Percentiles rank a stretch among this genome's conserved stretches.
Conservation (phyloP, 257 asterid genomes). For the Solanum chaucha region DNA sequence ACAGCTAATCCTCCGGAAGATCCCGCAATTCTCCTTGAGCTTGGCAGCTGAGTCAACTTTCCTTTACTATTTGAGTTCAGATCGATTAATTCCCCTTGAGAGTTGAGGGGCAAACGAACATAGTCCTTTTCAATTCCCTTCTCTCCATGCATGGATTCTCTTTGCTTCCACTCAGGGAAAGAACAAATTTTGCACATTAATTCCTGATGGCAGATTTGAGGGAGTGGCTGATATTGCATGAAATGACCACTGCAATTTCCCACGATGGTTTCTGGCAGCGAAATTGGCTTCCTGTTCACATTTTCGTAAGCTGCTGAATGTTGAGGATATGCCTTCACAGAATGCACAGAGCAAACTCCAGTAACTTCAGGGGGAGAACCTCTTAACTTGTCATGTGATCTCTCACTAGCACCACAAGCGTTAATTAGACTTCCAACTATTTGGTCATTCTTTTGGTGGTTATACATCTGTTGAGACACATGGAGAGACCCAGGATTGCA, state of each 20-base stretch:
- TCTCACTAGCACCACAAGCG: slow-evolving; percentile 9
- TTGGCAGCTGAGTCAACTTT: slow-evolving; percentile 22
- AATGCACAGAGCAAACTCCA: slow-evolving; percentile 27
- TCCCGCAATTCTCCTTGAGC: slow-evolving; percentile 9
- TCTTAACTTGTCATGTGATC: slow-evolving; percentile 16
- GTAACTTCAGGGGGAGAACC: slow-evolving; percentile 16
- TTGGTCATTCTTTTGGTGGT: slow-evolving; percentile 5
- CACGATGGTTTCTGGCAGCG: slow-evolving; percentile 10
- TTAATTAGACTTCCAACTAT: slow-evolving; percentile 8
- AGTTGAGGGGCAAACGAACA: slow-evolving; percentile 65
- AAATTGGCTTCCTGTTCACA: slow-evolving; percentile 5
- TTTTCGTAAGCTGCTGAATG: slow-evolving; percentile 13
- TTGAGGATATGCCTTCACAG: slow-evolving; percentile 20
- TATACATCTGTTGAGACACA: slow-evolving; percentile 16
- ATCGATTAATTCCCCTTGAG: slow-evolving; percentile 53
- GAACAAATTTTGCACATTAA: slow-evolving; percentile 22
- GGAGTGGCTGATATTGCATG: slow-evolving; percentile 22
- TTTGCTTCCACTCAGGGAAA: slow-evolving; percentile 18
- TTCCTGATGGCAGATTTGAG: slow-evolving; percentile 28
- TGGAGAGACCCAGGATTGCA: slow-evolving; percentile 13
- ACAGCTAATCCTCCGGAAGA: slow-evolving; percentile 20
- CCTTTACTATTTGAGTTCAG: slow-evolving; percentile 24
- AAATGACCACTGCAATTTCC: slow-evolving; percentile 16
- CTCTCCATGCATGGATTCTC: slow-evolving; percentile 11
- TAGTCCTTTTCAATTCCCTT: slow-evolving; percentile 16